Base-by-base conservation (phyloP, 805 yeast species). In the Ogataea populi-albae region DNA sequence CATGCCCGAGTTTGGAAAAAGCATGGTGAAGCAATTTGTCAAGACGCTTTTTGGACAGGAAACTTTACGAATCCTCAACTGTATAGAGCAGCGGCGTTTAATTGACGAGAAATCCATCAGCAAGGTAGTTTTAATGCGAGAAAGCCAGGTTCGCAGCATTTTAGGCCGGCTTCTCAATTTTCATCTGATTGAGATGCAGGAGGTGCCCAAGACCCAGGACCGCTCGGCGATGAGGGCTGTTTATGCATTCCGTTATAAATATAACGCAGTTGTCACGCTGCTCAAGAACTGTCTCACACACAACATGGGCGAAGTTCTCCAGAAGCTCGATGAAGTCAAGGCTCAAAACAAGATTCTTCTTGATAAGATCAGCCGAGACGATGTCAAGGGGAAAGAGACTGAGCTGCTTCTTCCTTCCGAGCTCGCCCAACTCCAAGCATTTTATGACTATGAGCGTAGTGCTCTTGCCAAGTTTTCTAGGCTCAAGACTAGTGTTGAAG, bases 151-250 rank as follows among this genome's bases (percentile, higher is more conserved):
- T 6, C 71, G 96, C 38, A 77, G 80, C 25, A 78, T 82, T 28
- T 64, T 88, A 28, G 75, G 82, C 30, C 73, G 75, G 22, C 64
- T 93, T 35, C 73, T 85, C 18, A 75, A 73, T 35, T 70, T 77
- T 45, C 87, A 89, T 43, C 73, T 85, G 14, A 65, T 89, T 14
- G 96, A 91, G 55, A 72, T 89, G 23, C 98, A 91, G 61, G 98
- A 93, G 63, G 83, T 93, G 19, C 97, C 98, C 9, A 76, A 91
- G 51, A 82, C 95, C 6, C 81, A 79, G 17, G 98, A 93, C 57
- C 73, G 98, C 47, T 89, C 95, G 3, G 95, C 97, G 0, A 79
- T 86, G 26, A 78, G 95, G 47, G 82, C 97, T 1, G 82, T 85
- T 19, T 93, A 77, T 55, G 70, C 89, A 22, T 93, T 87, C 69